phyloP scores from a whole-genome alignment of 176 grass and related monocot genomes.

The Aegilops speltoides region DNA sequence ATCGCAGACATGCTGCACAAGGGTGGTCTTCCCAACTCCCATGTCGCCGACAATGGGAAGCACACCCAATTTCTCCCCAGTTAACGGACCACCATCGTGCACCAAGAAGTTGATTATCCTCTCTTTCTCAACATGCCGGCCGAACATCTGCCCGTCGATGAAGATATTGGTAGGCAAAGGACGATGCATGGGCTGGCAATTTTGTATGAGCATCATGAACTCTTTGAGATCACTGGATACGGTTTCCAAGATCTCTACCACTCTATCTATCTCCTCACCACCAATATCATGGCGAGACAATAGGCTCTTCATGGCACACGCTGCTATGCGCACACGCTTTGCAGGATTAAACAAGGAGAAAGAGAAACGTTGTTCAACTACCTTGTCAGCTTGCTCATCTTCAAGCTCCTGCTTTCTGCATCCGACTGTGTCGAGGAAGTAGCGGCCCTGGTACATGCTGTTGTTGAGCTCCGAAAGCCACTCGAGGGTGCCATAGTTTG shows the following conservation, averaged over 20 bases:
- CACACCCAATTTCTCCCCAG: background rate
- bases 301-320: background rate
- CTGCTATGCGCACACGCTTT: too few relatives aligned
- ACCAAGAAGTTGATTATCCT: background rate
- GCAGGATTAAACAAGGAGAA: background rate
- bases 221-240: background rate
- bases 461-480: conserved; percentile 14
- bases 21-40: too few relatives aligned
- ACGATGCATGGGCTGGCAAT: background rate
- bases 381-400: too few relatives aligned
- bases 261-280: background rate
- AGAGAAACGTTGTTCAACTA: background rate
- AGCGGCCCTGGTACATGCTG: background rate
- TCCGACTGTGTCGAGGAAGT: background rate
- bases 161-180: conserved; percentile 8
- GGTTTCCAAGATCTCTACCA: background rate
- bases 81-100: background rate
- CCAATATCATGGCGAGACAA: background rate
- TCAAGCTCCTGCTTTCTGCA: background rate
- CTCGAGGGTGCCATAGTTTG: background rate
- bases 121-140: conserved; percentile 13
- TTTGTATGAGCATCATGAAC: conserved; percentile 28
- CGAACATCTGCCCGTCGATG: conserved; percentile 9
- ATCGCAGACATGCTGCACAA: too few relatives aligned
- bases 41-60: background rate